Evolutionary conservation across 768 basidiomycete genomes (phyloP).

Genomic region (Tulasnella calospora): DNA sequence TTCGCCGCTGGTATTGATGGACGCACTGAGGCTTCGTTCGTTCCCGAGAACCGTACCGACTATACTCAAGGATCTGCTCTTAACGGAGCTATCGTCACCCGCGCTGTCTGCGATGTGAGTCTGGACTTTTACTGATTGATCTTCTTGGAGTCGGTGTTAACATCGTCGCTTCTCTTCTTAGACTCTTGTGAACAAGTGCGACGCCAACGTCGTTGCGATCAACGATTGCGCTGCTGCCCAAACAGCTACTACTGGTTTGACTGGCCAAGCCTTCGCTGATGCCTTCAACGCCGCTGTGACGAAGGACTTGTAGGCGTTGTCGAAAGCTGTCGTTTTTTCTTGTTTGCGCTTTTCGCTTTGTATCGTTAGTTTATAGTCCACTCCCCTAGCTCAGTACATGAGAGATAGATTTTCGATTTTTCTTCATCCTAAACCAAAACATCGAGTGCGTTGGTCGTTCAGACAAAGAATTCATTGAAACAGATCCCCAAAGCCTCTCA

Average conservation of each 20-base stretch:
- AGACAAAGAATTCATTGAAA: neutral
- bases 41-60: slow-evolving; percentile 11
- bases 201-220: slow-evolving; percentile 20
- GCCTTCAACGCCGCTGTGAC: slow-evolving; percentile 20
- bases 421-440: neutral
- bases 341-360: neutral
- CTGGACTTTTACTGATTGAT: neutral
- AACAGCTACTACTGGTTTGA: slow-evolving; percentile 12
- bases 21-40: slow-evolving; percentile 17
- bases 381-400: neutral
- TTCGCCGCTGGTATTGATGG: slow-evolving; percentile 17
- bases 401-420: slow-evolving; percentile 2
- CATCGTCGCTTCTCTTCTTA: neutral
- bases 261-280: slow-evolving; percentile 17
- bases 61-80: slow-evolving; percentile 23
- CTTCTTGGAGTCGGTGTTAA: neutral
- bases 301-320: neutral
- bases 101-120: slow-evolving; percentile 19
- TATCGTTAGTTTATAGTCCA: neutral
- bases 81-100: slow-evolving; percentile 8
- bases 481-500: too few relatives aligned
- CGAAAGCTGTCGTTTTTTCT: neutral
- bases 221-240: slow-evolving; percentile 16
- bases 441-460: neutral
- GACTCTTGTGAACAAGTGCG: slow-evolving; percentile 21